These are phyloP conservation scores for Globisporangium sylvaticum DNA, from an alignment of 352 stramenopile species.

Conservation along the genomic window DNA sequence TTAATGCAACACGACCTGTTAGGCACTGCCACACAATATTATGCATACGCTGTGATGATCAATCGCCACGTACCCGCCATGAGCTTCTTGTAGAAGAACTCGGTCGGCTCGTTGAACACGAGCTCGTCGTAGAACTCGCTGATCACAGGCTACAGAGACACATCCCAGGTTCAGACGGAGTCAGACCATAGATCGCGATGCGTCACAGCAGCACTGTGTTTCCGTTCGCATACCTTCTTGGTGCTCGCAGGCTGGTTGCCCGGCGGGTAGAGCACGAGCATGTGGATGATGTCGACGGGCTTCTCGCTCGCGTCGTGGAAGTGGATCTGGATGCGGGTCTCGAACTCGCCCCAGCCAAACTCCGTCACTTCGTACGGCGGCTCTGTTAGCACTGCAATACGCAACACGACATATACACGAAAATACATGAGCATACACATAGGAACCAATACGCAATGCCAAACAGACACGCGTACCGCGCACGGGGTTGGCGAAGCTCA, in stretches of 20 bases:
- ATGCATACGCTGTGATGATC: neutral
- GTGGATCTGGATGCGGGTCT: conserved; percentile 94
- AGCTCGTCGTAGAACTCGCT: conserved; percentile 97
- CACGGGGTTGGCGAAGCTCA: conserved; percentile 93
- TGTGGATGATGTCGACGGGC: conserved; percentile 89
- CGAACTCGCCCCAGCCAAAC: conserved; percentile 97
- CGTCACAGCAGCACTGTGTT: neutral
- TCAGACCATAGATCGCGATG: conserved; percentile 2
- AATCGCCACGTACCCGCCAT: conserved; percentile 35
- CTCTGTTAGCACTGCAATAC: conserved; percentile 83
- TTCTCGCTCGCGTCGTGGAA: conserved; percentile 94
- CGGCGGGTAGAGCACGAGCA: conserved; percentile 81
- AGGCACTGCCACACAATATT: neutral
- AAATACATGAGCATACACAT: neutral
- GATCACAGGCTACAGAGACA: conserved; percentile 82
- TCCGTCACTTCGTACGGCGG: conserved; percentile 96
- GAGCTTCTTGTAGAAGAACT: conserved; percentile 94
- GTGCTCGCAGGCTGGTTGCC: conserved; percentile 85
- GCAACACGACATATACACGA: neutral
- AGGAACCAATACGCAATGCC: neutral
- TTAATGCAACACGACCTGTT: neutral
- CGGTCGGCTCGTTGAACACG: conserved; percentile 96
- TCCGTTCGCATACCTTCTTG: conserved; percentile 64
- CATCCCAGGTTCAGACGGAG: neutral
- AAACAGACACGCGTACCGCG: conserved; percentile 38